A percentile compares a stretch with the other conserved stretches of the same genome.
Conservation (phyloP, 345 rosid species). For the Orychophragmus violaceus region DNA sequence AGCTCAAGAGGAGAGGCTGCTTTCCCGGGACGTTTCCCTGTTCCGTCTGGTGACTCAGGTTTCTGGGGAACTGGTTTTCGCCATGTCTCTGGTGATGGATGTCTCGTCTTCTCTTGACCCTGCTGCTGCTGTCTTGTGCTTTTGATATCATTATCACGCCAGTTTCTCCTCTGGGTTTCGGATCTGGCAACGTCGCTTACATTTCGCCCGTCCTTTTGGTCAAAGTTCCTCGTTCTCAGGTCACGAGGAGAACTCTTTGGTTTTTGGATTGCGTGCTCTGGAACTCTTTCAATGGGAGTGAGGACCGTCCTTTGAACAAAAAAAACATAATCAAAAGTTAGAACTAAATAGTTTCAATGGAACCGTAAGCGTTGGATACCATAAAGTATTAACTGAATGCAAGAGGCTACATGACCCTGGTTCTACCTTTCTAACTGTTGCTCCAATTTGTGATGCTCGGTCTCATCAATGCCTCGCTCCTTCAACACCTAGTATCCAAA, state of each 20-base stretch:
- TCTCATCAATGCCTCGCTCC: conserved; percentile 56
- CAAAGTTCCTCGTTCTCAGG: conserved; percentile 43
- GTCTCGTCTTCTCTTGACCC: conserved; percentile 47
- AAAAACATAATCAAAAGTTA: not conserved
- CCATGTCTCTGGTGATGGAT: conserved; percentile 82
- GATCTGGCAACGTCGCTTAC: conserved; percentile 38
- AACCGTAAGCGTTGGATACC: not conserved
- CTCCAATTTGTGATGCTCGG: conserved; percentile 36
- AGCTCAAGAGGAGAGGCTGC: conserved; percentile 73
- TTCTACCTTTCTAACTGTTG: conserved; percentile 51
- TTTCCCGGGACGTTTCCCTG: conserved; percentile 51
- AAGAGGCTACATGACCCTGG: not conserved
- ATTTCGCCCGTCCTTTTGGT: conserved; percentile 44
- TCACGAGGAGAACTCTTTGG: conserved; percentile 36
- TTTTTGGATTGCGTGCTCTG: conserved; percentile 38
- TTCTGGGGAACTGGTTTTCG: conserved; percentile 52
- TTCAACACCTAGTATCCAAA: conserved; percentile 51
- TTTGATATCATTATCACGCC: conserved; percentile 49
- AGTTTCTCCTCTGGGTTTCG: conserved; percentile 49
- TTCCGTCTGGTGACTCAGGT: conserved; percentile 45
- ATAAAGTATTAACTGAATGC: not conserved
- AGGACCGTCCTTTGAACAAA: conserved; percentile 36
- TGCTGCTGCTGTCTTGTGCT: conserved; percentile 35
- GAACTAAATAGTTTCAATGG: not conserved
- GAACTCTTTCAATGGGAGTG: conserved; percentile 39